Evolutionary conservation across 192 early-diverging fungal genomes (phyloP), one percentile per base, ranked within the genome.

Genomic region (Blastocladiella britannica): DNA sequence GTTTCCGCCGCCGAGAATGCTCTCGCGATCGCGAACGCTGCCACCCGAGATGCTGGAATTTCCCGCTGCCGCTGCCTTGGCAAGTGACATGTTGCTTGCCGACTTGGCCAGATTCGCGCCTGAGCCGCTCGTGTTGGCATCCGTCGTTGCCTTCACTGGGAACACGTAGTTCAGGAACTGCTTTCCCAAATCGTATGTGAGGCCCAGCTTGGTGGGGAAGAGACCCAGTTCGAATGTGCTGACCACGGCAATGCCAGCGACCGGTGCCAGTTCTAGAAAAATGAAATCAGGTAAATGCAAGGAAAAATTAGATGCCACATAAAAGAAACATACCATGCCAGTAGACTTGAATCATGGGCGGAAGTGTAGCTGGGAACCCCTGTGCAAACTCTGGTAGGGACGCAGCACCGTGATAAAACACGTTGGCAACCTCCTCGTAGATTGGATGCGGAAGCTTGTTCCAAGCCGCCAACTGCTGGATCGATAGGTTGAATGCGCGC

Each of bases 181-280:
- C 53, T 83, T 85, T 0, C 80, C 90, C 65, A 90, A 77, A 53
- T 91, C 89, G 58, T 89, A 82, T 1, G 86, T 91, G 51, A 89
- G 71, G 67, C 89, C 85, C 25, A 93, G 65, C 4, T 84, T 72
- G 15, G 91, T 62, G 0, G 91, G 91, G 55, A 74, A 81, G 55
- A 95, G 66, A 56, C 89, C 82, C 37, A 93, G 73, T 65, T 93
- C 91, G 61, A 95, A 81, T 31, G 89, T 85, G 58, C 90, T 86
- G 47, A 95, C 80, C 18, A 95, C 85, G 26, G 77, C 74, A 57
- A 95, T 95, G 22, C 91, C 91, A 26, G 83, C 91, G 1, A 95
- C 88, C 0, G 91, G 85, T 3, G 90, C 84, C 55, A 87, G 69
- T 29, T 87, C 76, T n/a, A n/a, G 7, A 70, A 47, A n/a, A n/a